Base-by-base conservation (phyloP, 2,329 filamentous ascomycete genomes). In the Alternaria sp. region DNA sequence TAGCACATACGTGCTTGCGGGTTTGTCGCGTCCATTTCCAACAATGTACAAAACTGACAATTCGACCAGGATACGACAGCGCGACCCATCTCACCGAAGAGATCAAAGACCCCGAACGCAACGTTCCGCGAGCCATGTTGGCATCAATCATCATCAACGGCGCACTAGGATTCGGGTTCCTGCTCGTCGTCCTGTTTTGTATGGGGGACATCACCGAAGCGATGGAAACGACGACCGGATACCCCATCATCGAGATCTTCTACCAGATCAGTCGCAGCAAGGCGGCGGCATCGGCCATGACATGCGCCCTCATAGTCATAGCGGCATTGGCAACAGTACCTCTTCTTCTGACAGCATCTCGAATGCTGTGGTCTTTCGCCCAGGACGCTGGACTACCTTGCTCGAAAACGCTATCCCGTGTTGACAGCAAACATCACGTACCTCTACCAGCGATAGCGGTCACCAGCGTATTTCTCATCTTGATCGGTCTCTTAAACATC, bases 151-250 rank as follows among this genome's bases (percentile, higher is more conserved):
- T 78, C n/a, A 63, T 78, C 45, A 81, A 81, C 57, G 76, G 75
- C 18, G 26, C 68, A 6, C 69, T 80, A 21, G 78, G 72, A 15
- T 64, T 80, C 50, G 64, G 74, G 21, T 63, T 72, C 47, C 72
- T 83, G 21, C 77, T 82, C 56, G 77, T 75, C 3, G 79, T 80
- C 51, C 78, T 80, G 64, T 82, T 77, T 45, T 70, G 64, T 43
- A 73, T 78, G 60, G 72, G 71, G 21, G 68, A 73, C 50, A 66
- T 79, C 7, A 67, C 75, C 14, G 71, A 67, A 7, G 68, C 71
- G 47, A 49, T 81, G 12, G 54, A 55, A 9, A 72, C 76, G 28
- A 66, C 73, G 2, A 76, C 75, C 6, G 78, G 75, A 18, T 80
- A 75, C 56, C 76, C 78, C 0, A 79, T 80, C 68, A 71, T 81